Evolutionary conservation across 306 rosid species (phyloP), one percentile per base, ranked within the genome.

Genomic region (Macrotyloma uniflorum): DNA sequence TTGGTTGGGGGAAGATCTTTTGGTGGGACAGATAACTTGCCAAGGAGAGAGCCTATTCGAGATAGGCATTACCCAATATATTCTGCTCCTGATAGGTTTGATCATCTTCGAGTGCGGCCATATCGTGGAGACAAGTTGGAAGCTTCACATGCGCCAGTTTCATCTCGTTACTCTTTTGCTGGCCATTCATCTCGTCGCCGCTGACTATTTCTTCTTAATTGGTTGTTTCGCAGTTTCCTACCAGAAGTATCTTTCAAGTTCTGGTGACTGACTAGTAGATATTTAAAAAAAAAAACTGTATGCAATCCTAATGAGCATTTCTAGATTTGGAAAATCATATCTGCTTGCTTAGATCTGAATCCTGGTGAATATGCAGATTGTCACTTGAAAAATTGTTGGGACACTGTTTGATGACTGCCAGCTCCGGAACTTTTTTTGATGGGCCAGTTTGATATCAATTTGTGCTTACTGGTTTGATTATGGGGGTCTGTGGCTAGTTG

Each of bases 101-200:
- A 71, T 43, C 79, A 86, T 61, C 64, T 63, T 58, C 78, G 13
- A 59, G 62, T 24, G 19, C 80, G 20, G 22, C 80, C 49, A 19
- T 78, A 73, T 67, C 81, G n/a, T 13, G 66, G 49, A 35, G 63
- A 61, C 18, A 47, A 33, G 67, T 81, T 50, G 24, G 93, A 86
- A 23, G 71, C 64, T 5, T 26, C 80, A 2, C 40, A 28, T 1
- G 55, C 67, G 18, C 92, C 90, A 2, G 87, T 88, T 49, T 86
- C 92, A 40, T 86, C 89, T 23, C 91, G 92, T 7, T 93, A 93
- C 81, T 82, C 89, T 35, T 86, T 89, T 77, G 85, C 91, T 0
- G 85, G 95, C 68, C 89, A 88, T 40, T 79, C 92, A 0, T 85
- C n/a, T 67, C 89, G 86, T 13, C 90, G 89, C 6, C 90, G 86